These are phyloP conservation scores for Rhazya stricta DNA, from an alignment of 257 asterid species.

Conservation along the genomic window DNA sequence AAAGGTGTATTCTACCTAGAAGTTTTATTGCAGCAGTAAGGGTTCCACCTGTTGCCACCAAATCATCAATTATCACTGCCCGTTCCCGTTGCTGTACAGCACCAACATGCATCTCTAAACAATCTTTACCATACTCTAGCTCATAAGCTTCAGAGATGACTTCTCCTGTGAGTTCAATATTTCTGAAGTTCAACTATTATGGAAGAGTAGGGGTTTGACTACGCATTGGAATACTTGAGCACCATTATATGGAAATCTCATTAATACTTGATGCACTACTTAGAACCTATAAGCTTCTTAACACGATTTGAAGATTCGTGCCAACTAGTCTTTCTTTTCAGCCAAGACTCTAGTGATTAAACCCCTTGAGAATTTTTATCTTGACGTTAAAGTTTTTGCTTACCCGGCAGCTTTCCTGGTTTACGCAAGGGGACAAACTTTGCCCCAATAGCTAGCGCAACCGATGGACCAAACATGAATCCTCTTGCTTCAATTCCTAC, in stretches of 20 bases:
- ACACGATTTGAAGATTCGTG: background rate
- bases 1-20: slow-evolving; percentile 39
- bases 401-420: slow-evolving; percentile 80
- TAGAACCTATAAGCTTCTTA: background rate
- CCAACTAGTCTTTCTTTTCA: background rate
- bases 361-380: background rate
- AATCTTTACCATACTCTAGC: slow-evolving; percentile 74
- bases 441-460: slow-evolving; percentile 80
- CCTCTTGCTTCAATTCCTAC: slow-evolving; percentile 85
- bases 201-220: background rate
- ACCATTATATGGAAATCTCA: background rate
- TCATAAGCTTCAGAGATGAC: slow-evolving; percentile 58
- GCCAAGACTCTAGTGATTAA: background rate
- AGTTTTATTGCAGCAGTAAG: slow-evolving; percentile 73
- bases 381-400: background rate
- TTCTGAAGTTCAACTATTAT: background rate
- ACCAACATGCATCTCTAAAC: slow-evolving; percentile 74
- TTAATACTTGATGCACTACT: background rate
- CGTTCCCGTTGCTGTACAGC: slow-evolving; percentile 70
- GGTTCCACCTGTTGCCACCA: slow-evolving; percentile 89
- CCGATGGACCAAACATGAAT: slow-evolving; percentile 71
- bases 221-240: background rate
- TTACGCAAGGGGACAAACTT: slow-evolving; percentile 73
- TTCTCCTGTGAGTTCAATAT: slow-evolving; percentile 39
- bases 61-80: slow-evolving; percentile 67